phyloP scores from a whole-genome alignment of 2,329 filamentous ascomycete species.

The Canariomyces notabilis region DNA sequence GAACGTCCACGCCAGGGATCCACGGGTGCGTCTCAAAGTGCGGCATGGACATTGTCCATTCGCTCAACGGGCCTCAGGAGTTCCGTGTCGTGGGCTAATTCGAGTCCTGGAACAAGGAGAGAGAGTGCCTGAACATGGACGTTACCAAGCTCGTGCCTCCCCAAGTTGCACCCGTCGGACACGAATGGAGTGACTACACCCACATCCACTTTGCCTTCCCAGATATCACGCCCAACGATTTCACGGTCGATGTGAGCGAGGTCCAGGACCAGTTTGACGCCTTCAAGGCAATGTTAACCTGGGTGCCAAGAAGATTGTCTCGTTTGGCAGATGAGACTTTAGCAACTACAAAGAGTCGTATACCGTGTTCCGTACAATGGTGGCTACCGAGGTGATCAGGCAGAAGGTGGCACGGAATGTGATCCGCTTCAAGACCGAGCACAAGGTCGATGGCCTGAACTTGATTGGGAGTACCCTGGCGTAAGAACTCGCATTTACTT shows the following conservation, averaged over 20 bases:
- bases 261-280: slow-evolving; percentile 20
- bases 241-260: slow-evolving; percentile 4
- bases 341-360: no score
- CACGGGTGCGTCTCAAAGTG: slow-evolving; percentile 38
- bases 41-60: slow-evolving; percentile 32
- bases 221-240: slow-evolving; percentile 15
- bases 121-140: slow-evolving; percentile 15
- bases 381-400: no score
- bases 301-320: no score
- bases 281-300: slow-evolving; percentile 1
- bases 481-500: no score
- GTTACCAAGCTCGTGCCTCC: neutral
- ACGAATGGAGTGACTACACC: slow-evolving; percentile 12
- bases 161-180: no score
- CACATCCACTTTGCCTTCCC: slow-evolving; percentile 30
- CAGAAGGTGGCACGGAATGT: no score
- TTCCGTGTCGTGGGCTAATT: slow-evolving; percentile 18
- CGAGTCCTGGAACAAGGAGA: slow-evolving; percentile 15
- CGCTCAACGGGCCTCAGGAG: neutral
- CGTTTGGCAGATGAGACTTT: neutral
- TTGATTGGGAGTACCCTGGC: no score
- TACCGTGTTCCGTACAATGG: no score
- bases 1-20: slow-evolving; percentile 28
- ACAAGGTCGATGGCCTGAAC: no score
- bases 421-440: no score